Percentiles rank a stretch among this genome's conserved stretches.
These are phyloP conservation scores for Corchorus capsularis DNA, from an alignment of 345 rosid species.

Conservation along the genomic window DNA sequence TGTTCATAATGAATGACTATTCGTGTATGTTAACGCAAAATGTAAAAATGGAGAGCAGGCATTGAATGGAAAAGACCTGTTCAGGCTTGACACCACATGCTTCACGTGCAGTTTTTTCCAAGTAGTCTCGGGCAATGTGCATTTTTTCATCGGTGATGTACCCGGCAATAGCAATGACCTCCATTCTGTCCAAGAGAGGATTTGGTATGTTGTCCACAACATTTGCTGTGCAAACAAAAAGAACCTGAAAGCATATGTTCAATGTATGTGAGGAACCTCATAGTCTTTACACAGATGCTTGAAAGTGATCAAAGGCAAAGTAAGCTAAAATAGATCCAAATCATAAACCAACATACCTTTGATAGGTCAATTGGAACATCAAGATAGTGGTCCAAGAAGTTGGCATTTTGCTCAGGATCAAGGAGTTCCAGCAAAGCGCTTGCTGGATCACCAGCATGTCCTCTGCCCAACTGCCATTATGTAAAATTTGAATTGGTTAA, in stretches of 20 bases:
- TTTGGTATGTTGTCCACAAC: constrained; percentile 92
- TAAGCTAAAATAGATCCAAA: background rate
- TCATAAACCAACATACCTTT: constrained; percentile 52
- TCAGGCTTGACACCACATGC: constrained; percentile 93
- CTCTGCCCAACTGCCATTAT: constrained; percentile 80
- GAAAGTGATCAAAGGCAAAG: background rate
- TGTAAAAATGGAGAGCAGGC: constrained; percentile 9
- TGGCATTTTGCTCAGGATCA: constrained; percentile 99
- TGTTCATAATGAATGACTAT: background rate
- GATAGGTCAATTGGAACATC: constrained; percentile 95
- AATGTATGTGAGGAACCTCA: background rate
- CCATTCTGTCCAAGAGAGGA: constrained; percentile 99
- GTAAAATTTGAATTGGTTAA: constrained; percentile 7
- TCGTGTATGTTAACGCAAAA: background rate
- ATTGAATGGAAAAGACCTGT: constrained; percentile 54
- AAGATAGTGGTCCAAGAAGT: constrained; percentile 97
- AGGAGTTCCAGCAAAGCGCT: constrained; percentile 98
- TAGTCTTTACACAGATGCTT: background rate
- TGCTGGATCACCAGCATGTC: constrained; percentile 98
- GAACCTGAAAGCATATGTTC: constrained; percentile 58
- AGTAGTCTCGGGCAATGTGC: constrained; percentile 96
- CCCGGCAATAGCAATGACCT: constrained; percentile 96
- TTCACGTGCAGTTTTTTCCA: constrained; percentile 84
- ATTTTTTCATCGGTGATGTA: constrained; percentile 98
- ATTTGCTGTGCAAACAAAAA: constrained; percentile 99